Conservation (phyloP, 148 eudicot genomes). For the Rhododendron griersonianum region DNA sequence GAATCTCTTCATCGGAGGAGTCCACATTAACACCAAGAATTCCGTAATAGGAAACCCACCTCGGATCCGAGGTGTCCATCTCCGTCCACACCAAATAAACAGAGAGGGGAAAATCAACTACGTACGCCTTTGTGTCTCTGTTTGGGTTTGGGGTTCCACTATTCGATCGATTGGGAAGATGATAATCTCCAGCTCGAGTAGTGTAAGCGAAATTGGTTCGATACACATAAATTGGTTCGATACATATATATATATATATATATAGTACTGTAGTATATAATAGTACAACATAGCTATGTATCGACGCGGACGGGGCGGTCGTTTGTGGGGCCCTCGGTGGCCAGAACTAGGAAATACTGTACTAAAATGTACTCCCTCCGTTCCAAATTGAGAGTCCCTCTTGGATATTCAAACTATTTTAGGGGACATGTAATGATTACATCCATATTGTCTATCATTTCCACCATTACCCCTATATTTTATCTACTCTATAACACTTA, state of each 20-base stretch:
- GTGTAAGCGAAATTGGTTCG: neutral
- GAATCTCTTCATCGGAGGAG: conserved; percentile 50
- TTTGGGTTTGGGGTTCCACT: neutral
- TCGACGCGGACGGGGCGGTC: neutral
- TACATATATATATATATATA: neutral
- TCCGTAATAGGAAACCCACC: conserved; percentile 37
- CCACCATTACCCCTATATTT: no score
- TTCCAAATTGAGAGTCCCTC: no score
- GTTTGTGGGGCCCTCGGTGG: neutral
- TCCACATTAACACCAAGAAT: conserved; percentile 40
- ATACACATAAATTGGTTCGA: neutral
- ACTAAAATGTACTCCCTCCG: no score
- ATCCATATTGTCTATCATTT: no score
- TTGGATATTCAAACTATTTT: no score
- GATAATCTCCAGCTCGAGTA: neutral
- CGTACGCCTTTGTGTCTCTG: neutral
- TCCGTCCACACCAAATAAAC: neutral
- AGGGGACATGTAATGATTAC: no score
- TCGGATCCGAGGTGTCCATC: conserved; percentile 9
- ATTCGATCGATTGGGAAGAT: neutral
- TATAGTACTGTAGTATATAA: no score
- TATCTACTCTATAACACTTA: no score
- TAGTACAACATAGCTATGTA: no score
- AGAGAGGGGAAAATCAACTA: neutral
- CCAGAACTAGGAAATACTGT: neutral